A percentile compares a stretch with the other conserved stretches of the same genome.
These are phyloP conservation scores for Amphibolis antarctica DNA, from an alignment of 106 monocot species.

Conservation along the genomic window DNA sequence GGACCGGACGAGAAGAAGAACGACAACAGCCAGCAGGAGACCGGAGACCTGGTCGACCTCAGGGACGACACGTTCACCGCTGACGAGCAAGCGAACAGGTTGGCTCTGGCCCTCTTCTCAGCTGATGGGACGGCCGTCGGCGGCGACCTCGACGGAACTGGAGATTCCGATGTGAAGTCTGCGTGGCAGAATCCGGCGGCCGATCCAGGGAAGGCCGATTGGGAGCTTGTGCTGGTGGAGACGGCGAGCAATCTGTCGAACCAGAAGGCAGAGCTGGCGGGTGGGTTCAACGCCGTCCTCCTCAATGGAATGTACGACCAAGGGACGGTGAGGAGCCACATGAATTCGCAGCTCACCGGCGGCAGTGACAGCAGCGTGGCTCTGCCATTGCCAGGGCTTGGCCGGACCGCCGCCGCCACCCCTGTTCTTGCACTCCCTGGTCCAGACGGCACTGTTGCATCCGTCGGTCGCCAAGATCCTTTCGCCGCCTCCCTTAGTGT, in stretches of 20 bases:
- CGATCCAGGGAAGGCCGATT: conserved; percentile 56
- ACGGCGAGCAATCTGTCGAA: conserved; percentile 60
- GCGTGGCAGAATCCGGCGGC: conserved; percentile 78
- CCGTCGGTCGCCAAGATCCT: conserved; percentile 48
- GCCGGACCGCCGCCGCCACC: not conserved
- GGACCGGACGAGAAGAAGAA: not conserved
- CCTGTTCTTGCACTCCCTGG: conserved; percentile 72
- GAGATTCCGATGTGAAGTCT: conserved; percentile 33
- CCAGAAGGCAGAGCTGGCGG: conserved; percentile 58
- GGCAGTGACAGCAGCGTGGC: conserved; percentile 82
- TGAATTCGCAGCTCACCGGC: conserved; percentile 38
- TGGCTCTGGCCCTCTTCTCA: conserved; percentile 78
- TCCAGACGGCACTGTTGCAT: conserved; percentile 54
- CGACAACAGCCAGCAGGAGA: conserved; percentile 1
- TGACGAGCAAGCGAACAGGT: conserved; percentile 51
- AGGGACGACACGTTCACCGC: conserved; percentile 35
- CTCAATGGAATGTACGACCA: conserved; percentile 85
- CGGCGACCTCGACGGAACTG: not conserved
- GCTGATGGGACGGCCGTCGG: conserved; percentile 6
- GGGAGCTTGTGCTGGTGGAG: conserved; percentile 77
- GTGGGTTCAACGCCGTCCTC: conserved; percentile 60
- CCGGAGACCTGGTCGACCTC: conserved; percentile 51
- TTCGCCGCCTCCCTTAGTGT: conserved; percentile 60
- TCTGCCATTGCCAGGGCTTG: not conserved
- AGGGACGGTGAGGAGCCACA: conserved; percentile 54